These are phyloP conservation scores for Nemania diffusa DNA, from an alignment of 2,329 filamentous ascomycete species.

Conservation along the genomic window DNA sequence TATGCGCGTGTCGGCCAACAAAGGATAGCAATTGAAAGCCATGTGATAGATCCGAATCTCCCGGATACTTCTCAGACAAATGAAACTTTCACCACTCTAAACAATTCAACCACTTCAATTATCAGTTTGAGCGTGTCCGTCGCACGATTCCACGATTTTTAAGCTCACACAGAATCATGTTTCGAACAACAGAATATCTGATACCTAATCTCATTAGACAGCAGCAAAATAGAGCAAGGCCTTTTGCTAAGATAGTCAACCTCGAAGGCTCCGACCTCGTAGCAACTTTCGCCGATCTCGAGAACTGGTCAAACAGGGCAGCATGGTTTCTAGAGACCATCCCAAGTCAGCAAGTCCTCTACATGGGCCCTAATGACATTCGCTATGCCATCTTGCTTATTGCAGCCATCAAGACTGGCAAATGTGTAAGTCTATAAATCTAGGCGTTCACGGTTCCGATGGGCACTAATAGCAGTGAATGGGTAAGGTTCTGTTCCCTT, in stretches of 20 bases:
- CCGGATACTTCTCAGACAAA: too few relatives aligned
- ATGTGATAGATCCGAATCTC: too few relatives aligned
- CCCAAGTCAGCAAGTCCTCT: slow-evolving; percentile 29
- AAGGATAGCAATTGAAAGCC: too few relatives aligned
- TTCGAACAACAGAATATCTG: slow-evolving; percentile 29
- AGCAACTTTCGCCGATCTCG: slow-evolving; percentile 37
- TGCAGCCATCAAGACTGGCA: slow-evolving; percentile 35
- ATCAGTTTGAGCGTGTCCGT: too few relatives aligned
- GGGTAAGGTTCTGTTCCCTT: not conserved
- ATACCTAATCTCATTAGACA: slow-evolving; percentile 30
- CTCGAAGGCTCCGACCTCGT: slow-evolving; percentile 27
- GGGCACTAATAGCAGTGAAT: too few relatives aligned
- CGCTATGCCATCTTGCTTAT: slow-evolving; percentile 33
- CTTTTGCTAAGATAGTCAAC: slow-evolving; percentile 24
- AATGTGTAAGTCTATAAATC: slow-evolving; percentile 34
- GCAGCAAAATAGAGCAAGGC: not conserved
- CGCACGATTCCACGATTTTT: too few relatives aligned
- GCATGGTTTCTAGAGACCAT: slow-evolving; percentile 38
- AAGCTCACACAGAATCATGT: slow-evolving; percentile 16
- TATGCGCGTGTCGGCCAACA: too few relatives aligned
- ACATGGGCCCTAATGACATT: slow-evolving; percentile 35
- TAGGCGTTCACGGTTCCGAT: too few relatives aligned
- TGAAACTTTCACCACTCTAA: too few relatives aligned
- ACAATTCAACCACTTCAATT: too few relatives aligned
- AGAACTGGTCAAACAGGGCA: slow-evolving; percentile 39